Evolutionary conservation across 495 filamentous ascomycete species (phyloP).

Genomic region (Parathielavia hyrcaniae): DNA sequence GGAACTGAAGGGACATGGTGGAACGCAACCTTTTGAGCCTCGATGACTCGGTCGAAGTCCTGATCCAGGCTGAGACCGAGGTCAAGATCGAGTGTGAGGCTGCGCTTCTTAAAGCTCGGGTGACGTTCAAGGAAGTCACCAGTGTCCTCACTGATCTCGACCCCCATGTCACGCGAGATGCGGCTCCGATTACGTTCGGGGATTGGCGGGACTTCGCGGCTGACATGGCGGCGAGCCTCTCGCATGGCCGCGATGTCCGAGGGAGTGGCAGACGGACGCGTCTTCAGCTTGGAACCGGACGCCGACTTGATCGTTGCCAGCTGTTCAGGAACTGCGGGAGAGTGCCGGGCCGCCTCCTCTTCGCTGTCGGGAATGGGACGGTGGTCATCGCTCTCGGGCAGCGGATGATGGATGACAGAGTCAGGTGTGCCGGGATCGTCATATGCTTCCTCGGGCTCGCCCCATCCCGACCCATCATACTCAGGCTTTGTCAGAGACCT

Average conservation of each 20-base stretch:
- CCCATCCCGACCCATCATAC: conserved; percentile 52
- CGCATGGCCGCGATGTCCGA: conserved; percentile 84
- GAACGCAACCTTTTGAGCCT: conserved; percentile 91
- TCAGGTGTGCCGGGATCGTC: conserved; percentile 75
- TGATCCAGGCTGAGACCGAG: conserved; percentile 79
- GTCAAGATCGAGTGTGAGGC: conserved; percentile 66
- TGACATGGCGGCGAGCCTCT: conserved; percentile 76
- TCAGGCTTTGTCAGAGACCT: conserved; percentile 44
- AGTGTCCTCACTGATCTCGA: conserved; percentile 26
- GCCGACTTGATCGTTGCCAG: conserved; percentile 82
- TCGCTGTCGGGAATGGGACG: conserved; percentile 36
- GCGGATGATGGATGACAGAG: conserved; percentile 83
- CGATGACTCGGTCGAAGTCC: conserved; percentile 93
- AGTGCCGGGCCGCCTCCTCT: conserved; percentile 42
- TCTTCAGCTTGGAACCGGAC: conserved; percentile 80
- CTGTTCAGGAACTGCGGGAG: conserved; percentile 67
- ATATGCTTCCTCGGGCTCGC: conserved; percentile 47
- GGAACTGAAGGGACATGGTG: conserved; percentile 42
- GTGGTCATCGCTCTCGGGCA: conserved; percentile 42
- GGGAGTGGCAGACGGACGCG: conserved; percentile 78
- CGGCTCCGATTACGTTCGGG: conserved; percentile 52
- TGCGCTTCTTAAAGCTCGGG: conserved; percentile 53
- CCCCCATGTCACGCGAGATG: conserved; percentile 41
- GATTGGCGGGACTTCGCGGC: conserved; percentile 61
- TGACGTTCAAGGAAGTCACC: conserved; percentile 44